Conservation (phyloP, 331 rosid species). For the Malus hybrid region DNA sequence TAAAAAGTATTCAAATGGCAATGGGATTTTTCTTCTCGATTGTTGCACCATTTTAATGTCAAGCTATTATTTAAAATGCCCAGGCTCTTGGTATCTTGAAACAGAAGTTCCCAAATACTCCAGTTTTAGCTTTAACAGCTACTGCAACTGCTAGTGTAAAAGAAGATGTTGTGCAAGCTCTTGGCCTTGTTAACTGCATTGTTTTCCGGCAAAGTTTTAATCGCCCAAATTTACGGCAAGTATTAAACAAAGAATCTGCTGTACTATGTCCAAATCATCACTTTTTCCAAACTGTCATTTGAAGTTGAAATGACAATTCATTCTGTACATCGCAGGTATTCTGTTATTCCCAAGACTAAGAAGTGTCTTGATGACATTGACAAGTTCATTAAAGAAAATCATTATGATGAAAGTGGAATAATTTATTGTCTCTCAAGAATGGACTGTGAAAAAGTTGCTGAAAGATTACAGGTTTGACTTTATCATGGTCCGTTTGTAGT, state of each 20-base stretch:
- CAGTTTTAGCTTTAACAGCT: constrained; percentile 95
- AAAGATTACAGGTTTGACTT: constrained; percentile 73
- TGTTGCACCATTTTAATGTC: not conserved
- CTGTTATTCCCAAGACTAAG: constrained; percentile 82
- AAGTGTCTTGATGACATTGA: constrained; percentile 90
- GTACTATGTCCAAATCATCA: constrained; percentile 4
- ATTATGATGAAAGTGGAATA: constrained; percentile 91
- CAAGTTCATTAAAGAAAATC: constrained; percentile 74
- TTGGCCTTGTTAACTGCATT: constrained; percentile 85
- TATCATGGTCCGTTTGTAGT: not conserved
- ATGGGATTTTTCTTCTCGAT: not conserved
- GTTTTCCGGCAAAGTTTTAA: constrained; percentile 95
- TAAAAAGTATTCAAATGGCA: not conserved
- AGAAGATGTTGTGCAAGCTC: constrained; percentile 98
- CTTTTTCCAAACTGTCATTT: not conserved
- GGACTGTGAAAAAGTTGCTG: constrained; percentile 98
- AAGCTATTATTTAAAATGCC: constrained; percentile 9
- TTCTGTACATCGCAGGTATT: constrained; percentile 55
- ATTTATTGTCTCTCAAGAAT: constrained; percentile 94
- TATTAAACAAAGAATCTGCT: constrained; percentile 17
- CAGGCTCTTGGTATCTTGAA: constrained; percentile 97
- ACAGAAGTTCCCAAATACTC: constrained; percentile 85
- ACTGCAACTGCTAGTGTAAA: constrained; percentile 98
- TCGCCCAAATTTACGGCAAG: constrained; percentile 83
- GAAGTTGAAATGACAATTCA: not conserved